Conservation (phyloP, 306 rosid species). For the Bauhinia variegata region DNA sequence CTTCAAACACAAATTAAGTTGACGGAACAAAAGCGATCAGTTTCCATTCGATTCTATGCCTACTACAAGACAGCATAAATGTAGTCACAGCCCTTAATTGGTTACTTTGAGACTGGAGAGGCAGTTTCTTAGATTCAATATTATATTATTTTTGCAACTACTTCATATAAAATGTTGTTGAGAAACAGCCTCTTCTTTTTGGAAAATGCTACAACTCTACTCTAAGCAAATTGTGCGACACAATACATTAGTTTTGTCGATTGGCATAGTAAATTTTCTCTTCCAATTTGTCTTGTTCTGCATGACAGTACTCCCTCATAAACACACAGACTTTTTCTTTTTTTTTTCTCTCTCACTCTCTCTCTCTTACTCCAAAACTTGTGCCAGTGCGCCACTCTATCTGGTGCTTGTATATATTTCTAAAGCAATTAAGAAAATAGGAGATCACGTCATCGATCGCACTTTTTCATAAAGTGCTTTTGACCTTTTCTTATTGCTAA, state of each 20-base stretch:
- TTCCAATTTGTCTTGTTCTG: conserved; percentile 9
- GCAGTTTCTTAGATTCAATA: no score
- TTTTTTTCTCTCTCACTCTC: no score
- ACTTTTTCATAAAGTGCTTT: conserved; percentile 6
- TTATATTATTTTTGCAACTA: conserved; percentile 24
- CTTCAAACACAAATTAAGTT: conserved; percentile 5
- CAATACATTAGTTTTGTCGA: no score
- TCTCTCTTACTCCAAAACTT: conserved; percentile 9
- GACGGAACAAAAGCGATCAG: background rate
- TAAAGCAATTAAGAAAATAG: conserved; percentile 7
- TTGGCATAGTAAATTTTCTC: no score
- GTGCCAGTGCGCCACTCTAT: no score
- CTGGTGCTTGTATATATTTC: no score
- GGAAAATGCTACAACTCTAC: conserved; percentile 9
- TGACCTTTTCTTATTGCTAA: conserved; percentile 28
- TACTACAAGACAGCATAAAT: background rate
- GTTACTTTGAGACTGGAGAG: no score
- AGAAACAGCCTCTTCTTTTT: conserved; percentile 35
- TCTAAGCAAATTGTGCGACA: conserved; percentile 32
- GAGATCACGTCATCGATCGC: background rate
- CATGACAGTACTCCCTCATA: conserved; percentile 32
- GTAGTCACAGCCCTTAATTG: no score
- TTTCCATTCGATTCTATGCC: background rate
- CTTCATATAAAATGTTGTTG: conserved; percentile 52
- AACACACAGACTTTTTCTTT: no score